Percentiles rank a stretch among this genome's conserved stretches.
Conservation (phyloP, 2,329 filamentous ascomycete species). For the Cladosporium velox region DNA sequence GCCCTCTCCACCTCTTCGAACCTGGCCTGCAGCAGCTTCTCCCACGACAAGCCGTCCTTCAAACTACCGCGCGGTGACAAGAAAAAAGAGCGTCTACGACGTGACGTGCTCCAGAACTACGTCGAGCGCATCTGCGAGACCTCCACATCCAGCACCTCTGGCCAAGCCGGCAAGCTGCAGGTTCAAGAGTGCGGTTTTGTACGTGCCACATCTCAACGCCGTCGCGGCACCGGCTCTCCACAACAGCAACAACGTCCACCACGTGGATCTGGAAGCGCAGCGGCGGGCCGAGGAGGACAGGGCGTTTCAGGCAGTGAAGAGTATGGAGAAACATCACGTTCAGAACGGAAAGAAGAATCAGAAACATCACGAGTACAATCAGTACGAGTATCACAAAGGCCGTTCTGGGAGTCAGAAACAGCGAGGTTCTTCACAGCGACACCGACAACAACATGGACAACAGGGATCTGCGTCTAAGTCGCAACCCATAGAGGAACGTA, state of each 20-base stretch:
- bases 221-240: conserved; percentile 28
- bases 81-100: conserved; percentile 49
- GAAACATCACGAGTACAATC: conserved; percentile 29
- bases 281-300: conserved; percentile 33
- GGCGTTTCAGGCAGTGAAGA: conserved; percentile 34
- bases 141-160: conserved; percentile 31
- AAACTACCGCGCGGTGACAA: conserved; percentile 53
- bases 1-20: conserved; percentile 50
- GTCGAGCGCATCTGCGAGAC: conserved; percentile 47
- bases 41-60: conserved; percentile 53
- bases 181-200: conserved; percentile 54
- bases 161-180: conserved; percentile 36
- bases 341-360: conserved; percentile 34
- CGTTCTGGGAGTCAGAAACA: conserved; percentile 34
- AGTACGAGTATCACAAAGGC: conserved; percentile 34
- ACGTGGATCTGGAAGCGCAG: conserved; percentile 28
- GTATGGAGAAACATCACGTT: conserved; percentile 41
- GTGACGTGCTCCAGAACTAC: conserved; percentile 47
- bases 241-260: conserved; percentile 25
- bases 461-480: conserved; percentile 32
- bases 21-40: conserved; percentile 46
- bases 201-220: conserved; percentile 47
- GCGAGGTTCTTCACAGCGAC: conserved; percentile 24
- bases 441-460: conserved; percentile 24
- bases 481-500: conserved; percentile 16